Base-by-base conservation (phyloP, 345 rosid genomes). In the Microcos paniculata region DNA sequence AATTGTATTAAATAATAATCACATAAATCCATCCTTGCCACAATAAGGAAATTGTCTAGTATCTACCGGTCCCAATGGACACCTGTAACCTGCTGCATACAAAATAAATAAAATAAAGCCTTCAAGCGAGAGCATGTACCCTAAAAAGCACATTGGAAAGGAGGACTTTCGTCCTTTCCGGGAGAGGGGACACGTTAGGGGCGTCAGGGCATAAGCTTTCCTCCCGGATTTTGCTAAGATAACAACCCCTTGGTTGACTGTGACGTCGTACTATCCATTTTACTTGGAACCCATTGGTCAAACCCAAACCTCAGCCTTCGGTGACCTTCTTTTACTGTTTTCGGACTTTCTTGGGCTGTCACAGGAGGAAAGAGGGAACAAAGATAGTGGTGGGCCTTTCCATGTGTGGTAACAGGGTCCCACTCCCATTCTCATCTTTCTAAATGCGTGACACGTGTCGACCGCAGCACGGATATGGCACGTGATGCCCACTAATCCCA, bases 221-320 rank as follows among this genome's bases (percentile, higher is more conserved):
- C 14, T 68, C 40, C 35, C 14, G 31, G 31, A 6, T 35, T 31
- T 71, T 14, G 75, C 55, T 42, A 42, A 40, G 15, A 18, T 57
- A 16, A 72, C 53, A 72, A 19, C 65, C 26, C 31, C 75, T 42
- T 72, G 57, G 9, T 72, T 71, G 75, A 71, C 64, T 53, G 51
- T 71, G 75, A 71, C 64, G 52, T 53, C 46, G 26, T 16, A 8
- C 42, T 19, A n/a, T 30, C 43, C 61, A 70, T 52, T 70, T 51
- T 30, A 13, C 45, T 70, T 31, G 43, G 14, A 26, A 35, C 1
- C 46, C 13, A 42, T 58, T 57, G 55, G 56, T 42, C 24, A 35
- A 53, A 19, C 62, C 43, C 43, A 3, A 5, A 8, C 35, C 35
- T 3, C 18, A 0, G 62, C 24, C 19, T 55, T 23, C 15, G 55